phyloP scores from a whole-genome alignment of 2,329 filamentous ascomycete species.

The Colletotrichum tamarilloi region DNA sequence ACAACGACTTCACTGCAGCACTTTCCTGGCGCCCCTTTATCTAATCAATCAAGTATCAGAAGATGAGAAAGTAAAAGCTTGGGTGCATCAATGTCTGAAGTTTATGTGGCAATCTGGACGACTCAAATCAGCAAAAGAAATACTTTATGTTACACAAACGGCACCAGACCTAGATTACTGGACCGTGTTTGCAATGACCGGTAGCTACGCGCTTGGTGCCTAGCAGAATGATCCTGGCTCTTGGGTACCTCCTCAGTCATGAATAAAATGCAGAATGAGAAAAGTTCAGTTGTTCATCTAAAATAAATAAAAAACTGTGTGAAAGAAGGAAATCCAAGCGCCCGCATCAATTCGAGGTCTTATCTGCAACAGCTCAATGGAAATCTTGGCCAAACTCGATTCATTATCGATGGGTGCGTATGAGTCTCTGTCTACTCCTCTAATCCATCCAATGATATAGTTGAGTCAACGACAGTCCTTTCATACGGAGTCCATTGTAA shows the following conservation, averaged over 20 bases:
- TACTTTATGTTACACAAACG: slow-evolving; percentile 27
- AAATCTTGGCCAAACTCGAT: too few species aligned
- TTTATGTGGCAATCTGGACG: slow-evolving; percentile 37
- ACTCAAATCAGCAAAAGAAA: slow-evolving; percentile 31
- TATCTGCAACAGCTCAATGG: too few species aligned
- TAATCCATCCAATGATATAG: slow-evolving; percentile 15
- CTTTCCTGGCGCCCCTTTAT: slow-evolving; percentile 38
- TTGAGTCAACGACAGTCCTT: slow-evolving; percentile 56
- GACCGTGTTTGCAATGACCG: slow-evolving; percentile 40
- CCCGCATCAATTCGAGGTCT: too few species aligned
- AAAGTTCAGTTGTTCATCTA: too few species aligned
- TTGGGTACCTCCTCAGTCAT: too few species aligned
- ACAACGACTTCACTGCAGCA: slow-evolving; percentile 38
- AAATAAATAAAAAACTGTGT: too few species aligned
- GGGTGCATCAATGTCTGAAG: slow-evolving; percentile 33
- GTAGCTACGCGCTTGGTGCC: slow-evolving; percentile 42
- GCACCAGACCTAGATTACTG: slow-evolving; percentile 34
- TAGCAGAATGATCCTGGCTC: neutral
- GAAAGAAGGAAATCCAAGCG: too few species aligned
- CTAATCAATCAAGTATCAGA: slow-evolving; percentile 31
- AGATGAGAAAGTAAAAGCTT: slow-evolving; percentile 14
- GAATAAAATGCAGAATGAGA: too few species aligned
- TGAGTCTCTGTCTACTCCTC: neutral
- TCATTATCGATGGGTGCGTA: too few species aligned
- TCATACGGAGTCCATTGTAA: slow-evolving; percentile 59